phyloP scores from a whole-genome alignment of 1,284 basidiomycete genomes.

The Taiwanofungus camphoratus region DNA sequence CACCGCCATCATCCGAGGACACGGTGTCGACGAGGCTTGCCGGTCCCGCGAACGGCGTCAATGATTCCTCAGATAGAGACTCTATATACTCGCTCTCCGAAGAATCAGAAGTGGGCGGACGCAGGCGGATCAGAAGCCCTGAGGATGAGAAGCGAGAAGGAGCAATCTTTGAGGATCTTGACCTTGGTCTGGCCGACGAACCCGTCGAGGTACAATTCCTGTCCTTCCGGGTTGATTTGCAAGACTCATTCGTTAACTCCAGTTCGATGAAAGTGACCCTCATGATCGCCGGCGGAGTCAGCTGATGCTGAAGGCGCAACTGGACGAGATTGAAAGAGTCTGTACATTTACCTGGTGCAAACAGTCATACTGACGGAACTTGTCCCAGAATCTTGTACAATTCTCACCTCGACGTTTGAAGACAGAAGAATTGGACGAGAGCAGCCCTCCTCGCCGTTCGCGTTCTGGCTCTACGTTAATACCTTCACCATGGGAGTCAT shows the following conservation, averaged over 20 bases:
- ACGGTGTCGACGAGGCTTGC: background rate
- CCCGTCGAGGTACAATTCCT: slow-evolving; percentile 24
- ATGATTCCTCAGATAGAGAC: slow-evolving; percentile 6
- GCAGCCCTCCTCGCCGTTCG: slow-evolving; percentile 25
- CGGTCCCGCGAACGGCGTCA: background rate
- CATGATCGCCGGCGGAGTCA: slow-evolving; percentile 68
- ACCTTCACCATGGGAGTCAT: slow-evolving; percentile 22
- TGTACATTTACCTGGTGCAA: slow-evolving; percentile 14
- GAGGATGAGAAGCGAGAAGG: slow-evolving; percentile 58
- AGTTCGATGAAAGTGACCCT: slow-evolving; percentile 66
- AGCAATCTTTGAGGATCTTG: slow-evolving; percentile 66
- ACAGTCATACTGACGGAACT: background rate
- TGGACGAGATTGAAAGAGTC: slow-evolving; percentile 73
- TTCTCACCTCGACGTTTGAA: slow-evolving; percentile 61
- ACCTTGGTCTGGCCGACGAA: slow-evolving; percentile 53
- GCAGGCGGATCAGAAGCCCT: slow-evolving; percentile 33
- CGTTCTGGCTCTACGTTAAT: slow-evolving; percentile 24
- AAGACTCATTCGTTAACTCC: slow-evolving; percentile 6
- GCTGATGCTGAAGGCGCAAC: slow-evolving; percentile 58
- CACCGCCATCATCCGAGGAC: slow-evolving; percentile 13
- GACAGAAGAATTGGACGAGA: slow-evolving; percentile 41
- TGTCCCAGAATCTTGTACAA: slow-evolving; percentile 52
- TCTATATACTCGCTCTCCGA: background rate
- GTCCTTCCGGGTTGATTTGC: background rate
- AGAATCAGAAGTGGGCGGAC: slow-evolving; percentile 5